Percentiles rank a stretch among this genome's conserved stretches.
These are phyloP conservation scores for Ganoderma boninense DNA, from an alignment of 1,284 basidiomycete species.

Conservation along the genomic window DNA sequence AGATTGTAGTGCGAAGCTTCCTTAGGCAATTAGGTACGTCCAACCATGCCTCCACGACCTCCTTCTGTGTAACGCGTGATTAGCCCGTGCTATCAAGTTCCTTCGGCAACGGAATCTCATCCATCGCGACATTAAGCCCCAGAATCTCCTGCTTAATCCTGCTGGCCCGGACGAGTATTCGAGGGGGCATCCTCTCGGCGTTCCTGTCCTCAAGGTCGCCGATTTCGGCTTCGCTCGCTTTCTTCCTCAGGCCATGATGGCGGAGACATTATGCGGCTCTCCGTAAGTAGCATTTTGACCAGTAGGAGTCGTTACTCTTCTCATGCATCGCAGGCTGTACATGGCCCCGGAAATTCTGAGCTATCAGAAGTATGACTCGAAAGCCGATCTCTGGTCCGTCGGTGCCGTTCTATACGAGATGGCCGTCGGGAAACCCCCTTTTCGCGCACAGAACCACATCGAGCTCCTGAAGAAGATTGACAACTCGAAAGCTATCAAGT, in stretches of 20 bases:
- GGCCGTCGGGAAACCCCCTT: slow-evolving; percentile 92
- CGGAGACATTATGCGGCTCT: slow-evolving; percentile 97
- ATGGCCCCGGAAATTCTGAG: slow-evolving; percentile 99
- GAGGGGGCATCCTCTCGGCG: slow-evolving; percentile 89
- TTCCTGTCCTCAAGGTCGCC: slow-evolving; percentile 95
- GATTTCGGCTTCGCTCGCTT: slow-evolving; percentile 98
- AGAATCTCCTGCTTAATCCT: slow-evolving; percentile 93
- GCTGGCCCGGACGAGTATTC: slow-evolving; percentile 81
- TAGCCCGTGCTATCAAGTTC: slow-evolving; percentile 93
- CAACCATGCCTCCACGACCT: too few species aligned
- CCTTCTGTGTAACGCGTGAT: slow-evolving; percentile 3
- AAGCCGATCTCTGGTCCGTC: slow-evolving; percentile 98
- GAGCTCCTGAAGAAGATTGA: slow-evolving; percentile 96
- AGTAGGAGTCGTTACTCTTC: not conserved
- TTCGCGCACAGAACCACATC: slow-evolving; percentile 95
- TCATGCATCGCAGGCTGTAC: slow-evolving; percentile 71
- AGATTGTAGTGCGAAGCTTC: slow-evolving; percentile 92
- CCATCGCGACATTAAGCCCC: slow-evolving; percentile 98
- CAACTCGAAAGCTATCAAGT: slow-evolving; percentile 84
- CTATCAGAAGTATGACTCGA: slow-evolving; percentile 98
- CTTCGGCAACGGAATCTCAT: slow-evolving; percentile 91
- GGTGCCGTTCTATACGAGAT: slow-evolving; percentile 98
- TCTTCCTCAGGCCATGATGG: slow-evolving; percentile 92
- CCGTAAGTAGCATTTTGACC: slow-evolving; percentile 65
- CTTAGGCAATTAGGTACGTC: slow-evolving; percentile 87